Base-by-base conservation (phyloP, 129 eudicot species). In the Heracleum sosnowskyi region DNA sequence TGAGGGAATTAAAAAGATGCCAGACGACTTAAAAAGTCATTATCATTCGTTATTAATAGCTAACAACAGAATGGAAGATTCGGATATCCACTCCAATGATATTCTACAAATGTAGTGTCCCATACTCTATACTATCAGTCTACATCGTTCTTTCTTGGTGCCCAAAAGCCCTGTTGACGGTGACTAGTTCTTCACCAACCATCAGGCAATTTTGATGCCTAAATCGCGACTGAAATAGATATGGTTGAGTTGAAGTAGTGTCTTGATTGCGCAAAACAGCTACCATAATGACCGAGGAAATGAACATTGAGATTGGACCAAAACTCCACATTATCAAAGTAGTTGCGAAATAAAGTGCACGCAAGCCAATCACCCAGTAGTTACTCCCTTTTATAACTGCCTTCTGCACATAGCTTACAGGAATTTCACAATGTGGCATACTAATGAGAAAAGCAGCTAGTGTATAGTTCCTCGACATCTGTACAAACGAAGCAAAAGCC, bases 291-390 rank as follows among this genome's bases (percentile, higher is more conserved):
- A 93, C 76, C 1, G 91, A 87, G 51, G 91, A 83, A 76, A 82
- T 84, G 80, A 89, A 82, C 98, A 93, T 93, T 4, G 98, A 92
- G n/a, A 93, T 91, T 0, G 98, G 98, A 28, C 96, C 97, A 42
- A 93, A 93, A 17, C 86, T 82, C 97, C 97, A 93, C n/a, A 89
- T 44, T 78, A 89, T 28, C 84, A 89, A 83, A 69, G 82, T 83
- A 36, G 79, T 69, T 6, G 91, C 96, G 28, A 93, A 89, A 78
- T 91, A 89, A 35, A 91, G 87, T 29, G 94, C 89, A 47, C 97
- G 79, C 66, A 91, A 69, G n/a, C n/a, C n/a, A n/a, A n/a, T n/a
- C n/a, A n/a, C n/a, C n/a, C n/a, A n/a, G 81, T 81, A 91, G 55
- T 86, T 85, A 51, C 91, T 84, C 22, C 90, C 98, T 46, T 78